phyloP scores from a whole-genome alignment of 176 grass and related monocot genomes.

The Rhynchospora pubera region DNA sequence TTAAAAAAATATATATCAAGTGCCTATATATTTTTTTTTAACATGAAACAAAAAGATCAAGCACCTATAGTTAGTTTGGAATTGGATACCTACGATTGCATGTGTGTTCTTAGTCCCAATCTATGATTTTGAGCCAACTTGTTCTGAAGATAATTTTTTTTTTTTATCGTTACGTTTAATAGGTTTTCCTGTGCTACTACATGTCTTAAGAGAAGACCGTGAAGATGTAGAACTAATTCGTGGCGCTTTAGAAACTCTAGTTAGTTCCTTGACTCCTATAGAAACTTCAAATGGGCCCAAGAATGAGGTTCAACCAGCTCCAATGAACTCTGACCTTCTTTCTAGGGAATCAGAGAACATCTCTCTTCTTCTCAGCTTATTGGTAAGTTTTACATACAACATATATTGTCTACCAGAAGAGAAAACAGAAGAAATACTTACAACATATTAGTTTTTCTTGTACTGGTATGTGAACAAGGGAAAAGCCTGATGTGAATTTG shows the following conservation, averaged over 20 bases:
- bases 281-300: slow-evolving; percentile 52
- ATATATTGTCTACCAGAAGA: background rate
- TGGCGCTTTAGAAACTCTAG: slow-evolving; percentile 84
- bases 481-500: background rate
- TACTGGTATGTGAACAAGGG: background rate
- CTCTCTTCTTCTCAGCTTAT: slow-evolving; percentile 81
- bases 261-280: slow-evolving; percentile 66
- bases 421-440: too few relatives aligned
- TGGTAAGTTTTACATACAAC: slow-evolving; percentile 42
- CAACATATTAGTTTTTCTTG: too few relatives aligned
- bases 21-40: background rate
- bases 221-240: slow-evolving; percentile 90
- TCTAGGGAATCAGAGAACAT: slow-evolving; percentile 93
- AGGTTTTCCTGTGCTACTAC: slow-evolving; percentile 83
- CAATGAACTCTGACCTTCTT: slow-evolving; percentile 81
- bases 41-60: too few relatives aligned
- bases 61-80: too few relatives aligned
- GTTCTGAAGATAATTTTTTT: background rate
- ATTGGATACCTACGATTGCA: too few relatives aligned
- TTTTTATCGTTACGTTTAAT: background rate
- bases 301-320: slow-evolving; percentile 78
- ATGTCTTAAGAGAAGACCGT: slow-evolving; percentile 81
- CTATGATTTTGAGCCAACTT: background rate
- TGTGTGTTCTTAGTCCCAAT: too few relatives aligned
- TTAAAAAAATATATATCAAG: background rate